Base-by-base conservation (phyloP, 1,139 yeast species). In the Pichia sp. region DNA sequence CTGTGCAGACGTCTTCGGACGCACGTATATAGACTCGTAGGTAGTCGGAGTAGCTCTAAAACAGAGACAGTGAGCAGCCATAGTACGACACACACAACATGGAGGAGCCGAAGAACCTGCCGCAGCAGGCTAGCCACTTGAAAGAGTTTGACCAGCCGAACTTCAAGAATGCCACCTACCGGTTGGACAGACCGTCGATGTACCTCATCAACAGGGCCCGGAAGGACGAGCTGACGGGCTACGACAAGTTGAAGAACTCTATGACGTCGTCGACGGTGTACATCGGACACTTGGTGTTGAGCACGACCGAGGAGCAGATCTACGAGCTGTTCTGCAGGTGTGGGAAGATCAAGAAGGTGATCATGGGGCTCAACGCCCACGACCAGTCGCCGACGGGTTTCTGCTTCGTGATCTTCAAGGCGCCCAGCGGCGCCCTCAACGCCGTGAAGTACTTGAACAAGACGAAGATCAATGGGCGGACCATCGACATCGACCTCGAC, bases 351-450 rank as follows among this genome's bases (percentile, higher is more conserved):
- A 82, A 82, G 59, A 77, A 87, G 63, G 87, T 90, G 47, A 83
- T 92, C 56, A 92, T 93, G 98, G 99, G 99, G 0, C 77, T 92
- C 51, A 97, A 92, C 67, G 78, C 97, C 59, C 85, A 85, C 67
- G 85, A 87, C 61, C 82, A 85, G 64, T 90, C 97, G 0, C 98
- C 98, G 0, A 90, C 98, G 68, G 98, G 98, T 36, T 93, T 93
- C 71, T 90, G 97, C 67, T 92, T 92, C 70, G 90, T 92, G 38
- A 85, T 89, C 48, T 93, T 84, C 68, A 78, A 78, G 54, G 71
- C 75, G 11, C 84, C 84, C 54, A 77, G 77, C 49, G 90, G 88
- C 51, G 90, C 97, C 0, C 74, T 90, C 47, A 82, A 86, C 61
- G 88, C 97, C 6, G 81, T 92, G 66, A 86, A 90, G 66, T 92